Percentiles rank a stretch among this genome's conserved stretches.
phyloP scores from a whole-genome alignment of 306 rosid species.

The Lagenaria siceraria region DNA sequence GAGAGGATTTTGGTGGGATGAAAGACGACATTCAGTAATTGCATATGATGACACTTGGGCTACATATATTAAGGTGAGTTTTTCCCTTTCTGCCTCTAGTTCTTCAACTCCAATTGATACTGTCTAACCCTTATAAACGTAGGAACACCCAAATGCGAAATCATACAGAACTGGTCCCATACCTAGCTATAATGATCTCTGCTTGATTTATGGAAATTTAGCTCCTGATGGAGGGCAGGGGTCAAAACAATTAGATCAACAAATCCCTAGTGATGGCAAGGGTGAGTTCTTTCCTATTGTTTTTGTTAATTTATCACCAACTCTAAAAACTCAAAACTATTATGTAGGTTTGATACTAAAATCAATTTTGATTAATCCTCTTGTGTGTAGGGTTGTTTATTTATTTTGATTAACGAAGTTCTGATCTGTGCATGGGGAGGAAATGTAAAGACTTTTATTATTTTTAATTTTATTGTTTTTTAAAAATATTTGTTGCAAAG shows the following conservation, averaged over 20 bases:
- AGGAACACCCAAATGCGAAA: slow-evolving; percentile 41
- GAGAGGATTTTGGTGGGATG: slow-evolving; percentile 46
- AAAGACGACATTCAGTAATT: slow-evolving; percentile 27
- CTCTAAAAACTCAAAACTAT: not conserved
- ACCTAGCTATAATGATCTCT: slow-evolving; percentile 42
- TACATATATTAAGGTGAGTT: slow-evolving; percentile 34
- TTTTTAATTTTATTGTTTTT: not conserved
- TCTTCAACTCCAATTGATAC: not conserved
- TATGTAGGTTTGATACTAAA: not conserved
- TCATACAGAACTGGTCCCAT: slow-evolving; percentile 18
- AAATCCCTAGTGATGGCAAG: slow-evolving; percentile 8
- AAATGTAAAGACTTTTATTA: not conserved
- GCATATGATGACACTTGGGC: slow-evolving; percentile 38
- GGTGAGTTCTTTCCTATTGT: slow-evolving; percentile 16
- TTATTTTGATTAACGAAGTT: not conserved
- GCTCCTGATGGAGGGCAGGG: slow-evolving; percentile 8
- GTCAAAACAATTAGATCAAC: slow-evolving; percentile 11
- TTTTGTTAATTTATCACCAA: not conserved
- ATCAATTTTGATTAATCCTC: not conserved
- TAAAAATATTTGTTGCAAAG: not conserved
- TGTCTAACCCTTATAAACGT: slow-evolving; percentile 14
- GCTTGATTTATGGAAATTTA: slow-evolving; percentile 42
- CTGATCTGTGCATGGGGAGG: not conserved
- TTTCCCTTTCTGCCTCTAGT: slow-evolving; percentile 10
- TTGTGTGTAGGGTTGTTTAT: not conserved